Base-by-base conservation (phyloP, 345 rosid genomes). In the Arabis alpina region DNA sequence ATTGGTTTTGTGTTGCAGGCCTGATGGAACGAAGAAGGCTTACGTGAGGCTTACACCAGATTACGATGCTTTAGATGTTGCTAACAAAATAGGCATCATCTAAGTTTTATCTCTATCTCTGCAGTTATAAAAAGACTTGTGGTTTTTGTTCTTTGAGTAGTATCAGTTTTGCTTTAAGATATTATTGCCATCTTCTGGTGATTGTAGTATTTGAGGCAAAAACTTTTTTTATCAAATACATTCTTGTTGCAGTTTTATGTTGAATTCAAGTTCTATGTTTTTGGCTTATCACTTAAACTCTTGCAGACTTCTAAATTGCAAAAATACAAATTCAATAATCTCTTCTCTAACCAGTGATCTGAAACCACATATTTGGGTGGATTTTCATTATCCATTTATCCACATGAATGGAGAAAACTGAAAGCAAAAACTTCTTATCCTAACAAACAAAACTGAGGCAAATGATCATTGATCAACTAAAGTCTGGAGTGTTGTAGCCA, bases 71-170 rank as follows among this genome's bases (percentile, higher is more conserved):
- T 61, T 88, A 79, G 93, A 88, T 68, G 92, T 85, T 64, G 92
- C 89, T 23, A 83, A 88, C 90, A 88, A 92, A 68, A 85, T 92
- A 1, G 90, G 94, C 34, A 91, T 88, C 68, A 91, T 91, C 79
- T 92, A 81, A 34, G 37, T 34, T 37, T 8, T 32, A 45, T 68
- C 69, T 27, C 69, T 27, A 27, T 55, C 19, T 64, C 48, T 41
- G 48, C 72, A n/a, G 5, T 61, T 68, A 54, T 61, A 19, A 68
- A 66, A 16, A 39, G 71, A 72, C 76, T 48, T 72, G 58, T 55
- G 64, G 8, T 68, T 67, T 67, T 68, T 61, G 51, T 6, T 67
- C 64, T 28, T 50, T 61, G 10, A 34, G 54, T 75, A 68, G 78
- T 37, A 14, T 68, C 74, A 47, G 79, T 61, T 75, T 75, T 75